Evolutionary conservation across 2,329 filamentous ascomycete species (phyloP).

Genomic region (Byssochlamys sp.): DNA sequence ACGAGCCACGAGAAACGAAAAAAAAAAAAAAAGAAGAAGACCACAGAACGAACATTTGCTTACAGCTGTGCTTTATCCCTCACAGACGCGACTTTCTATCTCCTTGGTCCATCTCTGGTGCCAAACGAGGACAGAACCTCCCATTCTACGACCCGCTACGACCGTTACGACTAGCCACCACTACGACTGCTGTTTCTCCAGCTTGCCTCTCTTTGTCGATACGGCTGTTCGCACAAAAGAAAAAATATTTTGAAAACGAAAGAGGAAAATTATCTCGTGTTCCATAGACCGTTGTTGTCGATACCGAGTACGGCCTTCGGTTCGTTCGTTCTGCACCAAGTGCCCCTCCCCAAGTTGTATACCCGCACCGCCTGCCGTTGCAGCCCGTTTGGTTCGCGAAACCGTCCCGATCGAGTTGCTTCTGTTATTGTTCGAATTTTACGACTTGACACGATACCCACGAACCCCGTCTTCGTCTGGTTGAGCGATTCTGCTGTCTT

Average conservation of each 20-base stretch:
- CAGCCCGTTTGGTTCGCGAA: background rate
- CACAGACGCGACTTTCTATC: slow-evolving; percentile 3
- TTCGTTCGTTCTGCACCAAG: background rate
- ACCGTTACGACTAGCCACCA: slow-evolving; percentile 19
- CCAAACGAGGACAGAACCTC: slow-evolving; percentile 3
- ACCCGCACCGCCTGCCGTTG: background rate
- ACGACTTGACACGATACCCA: slow-evolving; percentile 38
- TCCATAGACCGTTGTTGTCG: background rate
- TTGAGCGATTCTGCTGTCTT: slow-evolving; percentile 16
- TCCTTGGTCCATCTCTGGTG: slow-evolving; percentile 8
- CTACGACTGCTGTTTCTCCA: slow-evolving; percentile 5
- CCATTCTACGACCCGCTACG: slow-evolving; percentile 20
- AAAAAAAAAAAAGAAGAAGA: no score
- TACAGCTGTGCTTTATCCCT: background rate
- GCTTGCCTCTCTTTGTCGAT: slow-evolving; percentile 8
- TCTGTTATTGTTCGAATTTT: slow-evolving; percentile 20
- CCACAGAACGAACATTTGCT: slow-evolving; percentile 3
- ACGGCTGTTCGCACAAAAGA: slow-evolving; percentile 2
- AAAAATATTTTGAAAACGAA: background rate
- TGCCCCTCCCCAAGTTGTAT: background rate
- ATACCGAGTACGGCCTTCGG: background rate
- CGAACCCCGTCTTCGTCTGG: slow-evolving; percentile 22
- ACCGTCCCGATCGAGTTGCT: background rate
- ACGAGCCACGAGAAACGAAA: no score
- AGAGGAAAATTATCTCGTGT: background rate